phyloP scores from a whole-genome alignment of 352 stramenopile genomes.

The Pythium rhizo-oryzae region DNA sequence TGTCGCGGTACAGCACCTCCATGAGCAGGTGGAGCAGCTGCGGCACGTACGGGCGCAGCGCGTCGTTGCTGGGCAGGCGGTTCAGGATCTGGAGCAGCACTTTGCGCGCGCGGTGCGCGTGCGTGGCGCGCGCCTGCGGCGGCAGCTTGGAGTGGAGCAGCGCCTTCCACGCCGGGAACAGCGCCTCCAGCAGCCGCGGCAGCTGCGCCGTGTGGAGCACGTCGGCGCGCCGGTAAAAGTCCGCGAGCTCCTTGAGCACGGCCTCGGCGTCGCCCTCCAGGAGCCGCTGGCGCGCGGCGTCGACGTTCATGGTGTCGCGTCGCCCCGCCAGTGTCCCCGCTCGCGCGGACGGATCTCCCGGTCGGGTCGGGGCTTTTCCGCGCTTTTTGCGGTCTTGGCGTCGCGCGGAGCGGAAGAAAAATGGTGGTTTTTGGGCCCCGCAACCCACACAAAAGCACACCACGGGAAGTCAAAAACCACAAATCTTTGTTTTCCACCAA shows the following conservation, averaged over 20 bases:
- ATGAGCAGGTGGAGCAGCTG: slow-evolving; percentile 93
- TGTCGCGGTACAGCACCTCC: slow-evolving; percentile 94
- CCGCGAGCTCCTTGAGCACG: slow-evolving; percentile 84
- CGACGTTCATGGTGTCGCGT: slow-evolving; percentile 75
- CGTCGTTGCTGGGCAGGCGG: slow-evolving; percentile 94
- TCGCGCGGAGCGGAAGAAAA: neutral
- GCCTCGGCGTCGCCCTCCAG: slow-evolving; percentile 72
- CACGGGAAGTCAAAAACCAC: slow-evolving; percentile 24
- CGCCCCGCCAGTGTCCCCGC: no score
- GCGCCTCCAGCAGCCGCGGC: slow-evolving; percentile 86
- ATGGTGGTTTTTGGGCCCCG: slow-evolving; percentile 7
- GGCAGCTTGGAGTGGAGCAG: slow-evolving; percentile 79
- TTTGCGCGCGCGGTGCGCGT: slow-evolving; percentile 90
- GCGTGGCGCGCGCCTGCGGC: slow-evolving; percentile 76
- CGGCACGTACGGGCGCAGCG: slow-evolving; percentile 93
- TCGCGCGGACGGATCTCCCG: neutral
- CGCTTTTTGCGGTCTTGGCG: slow-evolving; percentile 24
- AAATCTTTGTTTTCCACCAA: slow-evolving; percentile 24
- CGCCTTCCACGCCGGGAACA: slow-evolving; percentile 90
- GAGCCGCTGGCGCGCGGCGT: slow-evolving; percentile 86
- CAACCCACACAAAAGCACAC: slow-evolving; percentile 3
- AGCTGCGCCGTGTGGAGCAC: slow-evolving; percentile 92
- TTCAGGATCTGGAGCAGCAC: slow-evolving; percentile 95
- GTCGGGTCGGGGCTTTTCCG: slow-evolving; percentile 22
- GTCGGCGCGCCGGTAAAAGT: slow-evolving; percentile 87